Evolutionary conservation across 1,284 basidiomycete species (phyloP).

Genomic region (Ganoderma resinaceum): DNA sequence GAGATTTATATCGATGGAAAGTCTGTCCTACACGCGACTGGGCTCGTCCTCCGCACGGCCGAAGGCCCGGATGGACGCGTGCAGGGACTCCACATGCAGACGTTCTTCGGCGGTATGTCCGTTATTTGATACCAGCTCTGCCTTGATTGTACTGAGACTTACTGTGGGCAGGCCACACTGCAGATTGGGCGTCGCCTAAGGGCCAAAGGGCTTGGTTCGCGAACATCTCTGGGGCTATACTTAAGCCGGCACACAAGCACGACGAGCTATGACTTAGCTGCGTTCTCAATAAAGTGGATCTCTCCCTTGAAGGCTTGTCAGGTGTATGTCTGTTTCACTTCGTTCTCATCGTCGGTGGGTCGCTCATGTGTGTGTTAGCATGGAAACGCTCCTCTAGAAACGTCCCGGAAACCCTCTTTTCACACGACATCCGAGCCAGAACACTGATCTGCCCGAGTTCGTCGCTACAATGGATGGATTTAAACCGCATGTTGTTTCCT

Average conservation of each 20-base stretch:
- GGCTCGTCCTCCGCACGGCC: constrained; percentile 52
- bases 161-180: constrained; percentile 50
- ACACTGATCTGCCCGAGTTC: no score
- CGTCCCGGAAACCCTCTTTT: neutral
- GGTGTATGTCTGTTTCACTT: neutral
- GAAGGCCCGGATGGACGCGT: constrained; percentile 46
- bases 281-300: neutral
- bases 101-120: constrained; percentile 73
- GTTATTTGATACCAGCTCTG: neutral
- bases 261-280: constrained; percentile 19
- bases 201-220: constrained; percentile 73
- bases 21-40: constrained; percentile 53
- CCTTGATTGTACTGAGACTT: constrained; percentile 1
- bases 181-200: constrained; percentile 69
- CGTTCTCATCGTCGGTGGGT: neutral
- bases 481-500: neutral
- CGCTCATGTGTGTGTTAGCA: neutral
- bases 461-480: neutral
- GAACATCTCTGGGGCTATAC: constrained; percentile 57
- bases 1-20: constrained; percentile 63
- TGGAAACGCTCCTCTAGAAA: neutral
- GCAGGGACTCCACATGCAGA: constrained; percentile 72
- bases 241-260: constrained; percentile 11
- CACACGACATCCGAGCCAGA: neutral
- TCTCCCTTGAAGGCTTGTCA: neutral